These are phyloP conservation scores for Eleusine coracana DNA, from an alignment of 176 grass and related monocot species.

Conservation along the genomic window DNA sequence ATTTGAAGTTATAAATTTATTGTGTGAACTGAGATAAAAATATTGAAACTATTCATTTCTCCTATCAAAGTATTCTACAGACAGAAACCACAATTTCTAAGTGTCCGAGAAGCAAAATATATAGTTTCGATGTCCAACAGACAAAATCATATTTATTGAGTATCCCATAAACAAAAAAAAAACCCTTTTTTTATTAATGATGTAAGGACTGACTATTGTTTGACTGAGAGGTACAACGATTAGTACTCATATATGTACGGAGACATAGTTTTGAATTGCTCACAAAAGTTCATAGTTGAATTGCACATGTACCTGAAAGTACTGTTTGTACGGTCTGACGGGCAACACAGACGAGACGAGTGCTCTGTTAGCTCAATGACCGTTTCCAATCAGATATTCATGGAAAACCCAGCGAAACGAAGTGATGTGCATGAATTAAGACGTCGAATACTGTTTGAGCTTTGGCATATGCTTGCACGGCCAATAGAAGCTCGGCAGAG, in stretches of 20 bases:
- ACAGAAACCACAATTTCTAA: too few relatives aligned
- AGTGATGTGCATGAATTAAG: background rate
- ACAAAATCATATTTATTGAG: too few relatives aligned
- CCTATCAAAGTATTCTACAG: too few relatives aligned
- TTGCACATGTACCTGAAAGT: background rate
- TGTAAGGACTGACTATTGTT: background rate
- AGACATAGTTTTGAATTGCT: background rate
- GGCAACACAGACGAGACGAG: background rate
- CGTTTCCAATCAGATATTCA: background rate
- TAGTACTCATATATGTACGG: too few relatives aligned
- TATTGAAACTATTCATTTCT: too few relatives aligned
- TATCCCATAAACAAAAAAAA: too few relatives aligned
- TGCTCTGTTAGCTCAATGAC: background rate
- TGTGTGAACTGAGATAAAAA: too few relatives aligned
- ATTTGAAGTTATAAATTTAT: too few relatives aligned
- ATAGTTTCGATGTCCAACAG: too few relatives aligned
- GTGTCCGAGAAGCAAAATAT: too few relatives aligned
- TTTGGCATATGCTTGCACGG: background rate
- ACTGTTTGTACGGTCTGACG: background rate
- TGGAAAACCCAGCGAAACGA: background rate
- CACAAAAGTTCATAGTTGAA: background rate
- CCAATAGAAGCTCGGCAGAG: background rate
- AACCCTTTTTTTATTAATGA: too few relatives aligned
- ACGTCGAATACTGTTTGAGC: background rate
- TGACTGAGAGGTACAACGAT: background rate